These are phyloP conservation scores for Boeremia exigua DNA, from an alignment of 2,329 filamentous ascomycete species.

Conservation along the genomic window DNA sequence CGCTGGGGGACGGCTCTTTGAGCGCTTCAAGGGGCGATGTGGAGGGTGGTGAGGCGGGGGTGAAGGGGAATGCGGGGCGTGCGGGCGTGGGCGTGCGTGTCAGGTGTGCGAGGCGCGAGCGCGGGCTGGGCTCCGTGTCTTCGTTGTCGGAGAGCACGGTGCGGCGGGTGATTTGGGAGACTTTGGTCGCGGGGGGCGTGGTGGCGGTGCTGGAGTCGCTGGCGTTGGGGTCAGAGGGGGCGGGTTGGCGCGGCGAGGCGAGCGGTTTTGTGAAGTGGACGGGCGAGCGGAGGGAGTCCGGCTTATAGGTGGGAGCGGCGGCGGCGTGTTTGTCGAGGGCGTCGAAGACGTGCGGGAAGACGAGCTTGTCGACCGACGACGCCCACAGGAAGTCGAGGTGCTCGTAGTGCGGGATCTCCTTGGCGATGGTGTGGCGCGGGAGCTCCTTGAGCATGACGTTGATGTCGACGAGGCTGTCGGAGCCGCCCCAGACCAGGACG, in stretches of 20 bases:
- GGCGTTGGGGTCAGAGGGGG: slow-evolving; percentile 23
- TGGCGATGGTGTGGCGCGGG: slow-evolving; percentile 82
- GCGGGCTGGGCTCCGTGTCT: slow-evolving; percentile 16
- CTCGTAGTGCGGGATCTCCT: slow-evolving; percentile 89
- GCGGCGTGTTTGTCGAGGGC: slow-evolving; percentile 73
- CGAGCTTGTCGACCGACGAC: slow-evolving; percentile 78
- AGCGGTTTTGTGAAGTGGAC: slow-evolving; percentile 37
- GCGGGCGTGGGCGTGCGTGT: slow-evolving; percentile 28
- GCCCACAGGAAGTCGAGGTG: slow-evolving; percentile 98
- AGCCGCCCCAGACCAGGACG: slow-evolving; percentile 90
- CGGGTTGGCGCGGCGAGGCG: slow-evolving; percentile 27
- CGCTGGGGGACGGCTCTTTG: background rate
- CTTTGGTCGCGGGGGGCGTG: slow-evolving; percentile 7
- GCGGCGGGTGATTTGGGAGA: slow-evolving; percentile 12
- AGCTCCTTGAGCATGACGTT: slow-evolving; percentile 89
- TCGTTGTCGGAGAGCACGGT: slow-evolving; percentile 8
- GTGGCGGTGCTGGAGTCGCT: slow-evolving; percentile 11
- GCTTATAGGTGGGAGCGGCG: slow-evolving; percentile 18
- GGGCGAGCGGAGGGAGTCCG: slow-evolving; percentile 37
- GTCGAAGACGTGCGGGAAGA: slow-evolving; percentile 91
- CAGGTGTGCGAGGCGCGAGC: slow-evolving; percentile 21
- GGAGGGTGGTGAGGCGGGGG: background rate
- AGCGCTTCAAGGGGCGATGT: background rate
- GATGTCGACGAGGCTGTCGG: slow-evolving; percentile 93
- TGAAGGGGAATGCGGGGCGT: slow-evolving; percentile 24